Evolutionary conservation across 1,139 yeast species (phyloP).

Genomic region (Pichia sp.): DNA sequence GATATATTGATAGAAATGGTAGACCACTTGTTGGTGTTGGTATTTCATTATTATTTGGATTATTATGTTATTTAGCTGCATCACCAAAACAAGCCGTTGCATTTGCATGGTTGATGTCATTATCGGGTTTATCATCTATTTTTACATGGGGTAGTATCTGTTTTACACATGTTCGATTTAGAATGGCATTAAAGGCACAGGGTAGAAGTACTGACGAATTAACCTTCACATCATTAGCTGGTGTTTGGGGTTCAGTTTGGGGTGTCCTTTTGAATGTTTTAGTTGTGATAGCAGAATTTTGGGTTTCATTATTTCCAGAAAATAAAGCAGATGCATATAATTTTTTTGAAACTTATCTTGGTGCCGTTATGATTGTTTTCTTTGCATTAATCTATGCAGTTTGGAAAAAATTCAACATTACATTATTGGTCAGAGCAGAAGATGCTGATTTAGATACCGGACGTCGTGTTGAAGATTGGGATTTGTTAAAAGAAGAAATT

Average conservation of each 20-base stretch:
- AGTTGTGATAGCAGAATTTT: constrained; percentile 57
- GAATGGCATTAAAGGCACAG: constrained; percentile 60
- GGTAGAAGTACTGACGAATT: constrained; percentile 58
- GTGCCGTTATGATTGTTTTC: constrained; percentile 42
- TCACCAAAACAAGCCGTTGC: constrained; percentile 53
- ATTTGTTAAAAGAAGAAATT: constrained; percentile 52
- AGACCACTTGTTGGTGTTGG: constrained; percentile 62
- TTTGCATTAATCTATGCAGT: constrained; percentile 27
- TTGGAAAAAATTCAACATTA: constrained; percentile 31
- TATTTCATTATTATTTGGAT: constrained; percentile 51
- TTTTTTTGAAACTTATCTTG: constrained; percentile 44
- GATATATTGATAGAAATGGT: constrained; percentile 63
- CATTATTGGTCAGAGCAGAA: constrained; percentile 36
- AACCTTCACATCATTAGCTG: constrained; percentile 59
- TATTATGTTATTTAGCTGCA: constrained; percentile 65
- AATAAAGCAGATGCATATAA: constrained; percentile 32
- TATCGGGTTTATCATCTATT: constrained; percentile 72
- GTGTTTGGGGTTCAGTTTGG: constrained; percentile 58
- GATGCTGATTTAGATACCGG: constrained; percentile 61
- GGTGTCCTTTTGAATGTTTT: constrained; percentile 53
- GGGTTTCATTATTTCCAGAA: constrained; percentile 39
- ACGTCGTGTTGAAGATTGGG: constrained; percentile 55
- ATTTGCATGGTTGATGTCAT: constrained; percentile 71
- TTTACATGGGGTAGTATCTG: constrained; percentile 77
- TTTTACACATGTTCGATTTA: constrained; percentile 65